Evolutionary conservation across 176 grass and related monocot genomes (phyloP), one percentile per base, ranked within the genome.

Genomic region (Hyparrhenia diplandra): DNA sequence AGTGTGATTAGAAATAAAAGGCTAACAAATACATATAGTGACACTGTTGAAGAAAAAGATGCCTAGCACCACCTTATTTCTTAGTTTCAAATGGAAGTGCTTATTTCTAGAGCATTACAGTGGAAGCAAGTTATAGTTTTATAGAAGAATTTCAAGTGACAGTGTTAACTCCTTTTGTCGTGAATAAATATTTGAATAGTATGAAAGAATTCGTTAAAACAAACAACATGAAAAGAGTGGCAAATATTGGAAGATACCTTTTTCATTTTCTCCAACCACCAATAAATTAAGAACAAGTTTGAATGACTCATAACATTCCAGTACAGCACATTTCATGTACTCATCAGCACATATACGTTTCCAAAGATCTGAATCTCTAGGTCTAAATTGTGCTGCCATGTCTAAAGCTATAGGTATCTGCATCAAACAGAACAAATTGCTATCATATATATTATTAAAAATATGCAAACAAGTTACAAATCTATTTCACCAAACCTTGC

Each of bases 401-500:
- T 98, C 92, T 85, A 94, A 85, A 37, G 95, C 92, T 82, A 98
- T 91, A 75, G 95, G 92, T 84, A 98, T 98, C 95, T 98, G 92
- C 80, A 92, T 54, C 47, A 40, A 41, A 82, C 32, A 82, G 75
- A 83, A 80, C 45, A 34, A 79, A 32, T 16, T 60, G 25, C 18
- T 71, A 32, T 30, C 47, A 54, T 66, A 36, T 43, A 64, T 43
- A 52, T 47, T 58, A 82, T 64, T 40, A 41, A 31, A 49, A 78
- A 64, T 10, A 20, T 79, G 30, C 69, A 78, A 69, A 75, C 4
- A 74, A 74, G 31, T 63, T 64, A 66, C 58, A 73, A 62, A 63
- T 62, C 64, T 74, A 60, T 58, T 60, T 41, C 32, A 5, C 52
- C 78, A 78, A 54, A 98, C 95, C 95, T 98, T 98, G 92, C 92